Conservation (phyloP, 768 basidiomycete genomes). For the Amanita inopinata region DNA sequence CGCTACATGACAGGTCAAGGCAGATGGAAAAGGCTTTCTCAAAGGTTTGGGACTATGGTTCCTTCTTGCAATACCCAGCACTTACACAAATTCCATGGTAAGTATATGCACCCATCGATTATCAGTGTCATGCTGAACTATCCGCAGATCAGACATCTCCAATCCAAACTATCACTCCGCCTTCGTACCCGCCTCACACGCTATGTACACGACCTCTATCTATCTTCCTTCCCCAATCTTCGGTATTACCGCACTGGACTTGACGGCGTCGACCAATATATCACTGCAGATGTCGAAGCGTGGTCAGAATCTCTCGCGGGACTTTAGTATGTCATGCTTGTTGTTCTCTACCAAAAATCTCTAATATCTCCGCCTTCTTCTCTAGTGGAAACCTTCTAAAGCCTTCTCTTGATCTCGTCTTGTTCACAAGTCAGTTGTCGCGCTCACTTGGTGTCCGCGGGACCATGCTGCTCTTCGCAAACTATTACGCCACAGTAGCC, state of each 20-base stretch:
- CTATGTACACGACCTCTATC: constrained; percentile 88
- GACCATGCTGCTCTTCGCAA: constrained; percentile 65
- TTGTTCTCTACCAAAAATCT: not conserved
- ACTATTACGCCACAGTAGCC: constrained; percentile 80
- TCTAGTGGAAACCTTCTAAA: constrained; percentile 86
- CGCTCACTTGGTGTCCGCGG: constrained; percentile 82
- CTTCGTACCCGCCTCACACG: constrained; percentile 82
- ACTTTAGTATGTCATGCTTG: constrained; percentile 61
- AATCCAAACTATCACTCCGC: constrained; percentile 74
- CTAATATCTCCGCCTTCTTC: not conserved
- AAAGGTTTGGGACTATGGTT: constrained; percentile 85
- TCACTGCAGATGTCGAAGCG: constrained; percentile 85
- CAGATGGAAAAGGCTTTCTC: constrained; percentile 76
- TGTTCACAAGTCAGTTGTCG: constrained; percentile 89
- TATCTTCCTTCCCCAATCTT: constrained; percentile 62
- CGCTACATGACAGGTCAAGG: constrained; percentile 44
- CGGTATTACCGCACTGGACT: constrained; percentile 58
- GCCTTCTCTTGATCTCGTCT: constrained; percentile 79
- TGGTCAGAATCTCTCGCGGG: constrained; percentile 83
- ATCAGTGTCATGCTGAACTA: not conserved
- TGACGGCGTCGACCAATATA: constrained; percentile 83
- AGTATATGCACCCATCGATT: constrained; percentile 8
- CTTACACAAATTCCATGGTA: constrained; percentile 94
- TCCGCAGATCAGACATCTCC: constrained; percentile 74
- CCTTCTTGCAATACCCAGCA: constrained; percentile 81